Conservation (phyloP, 2,329 filamentous ascomycete genomes). For the Sphaerulina musiva region DNA sequence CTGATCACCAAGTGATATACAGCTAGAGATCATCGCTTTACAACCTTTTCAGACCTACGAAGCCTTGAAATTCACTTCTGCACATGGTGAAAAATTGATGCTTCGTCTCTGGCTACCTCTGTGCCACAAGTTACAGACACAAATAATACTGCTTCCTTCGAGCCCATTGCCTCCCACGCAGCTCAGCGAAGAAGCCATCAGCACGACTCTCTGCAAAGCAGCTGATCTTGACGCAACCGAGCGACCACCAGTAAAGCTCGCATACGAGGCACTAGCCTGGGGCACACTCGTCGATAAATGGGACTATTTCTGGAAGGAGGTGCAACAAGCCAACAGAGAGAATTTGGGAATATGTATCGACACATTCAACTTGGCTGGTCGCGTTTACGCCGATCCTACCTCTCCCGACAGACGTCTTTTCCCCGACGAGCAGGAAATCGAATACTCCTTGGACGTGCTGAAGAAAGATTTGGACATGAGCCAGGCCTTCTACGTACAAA, state of each 20-base stretch:
- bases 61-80: slow-evolving; percentile 56
- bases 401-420: slow-evolving; percentile 45
- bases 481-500: slow-evolving; percentile 69
- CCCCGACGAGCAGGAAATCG: slow-evolving; percentile 51
- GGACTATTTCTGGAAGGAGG: slow-evolving; percentile 64
- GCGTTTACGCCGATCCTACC: slow-evolving; percentile 63
- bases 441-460: slow-evolving; percentile 50
- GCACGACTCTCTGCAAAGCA: slow-evolving; percentile 55
- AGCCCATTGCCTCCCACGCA: slow-evolving; percentile 55
- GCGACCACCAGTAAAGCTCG: slow-evolving; percentile 52
- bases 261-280: slow-evolving; percentile 67
- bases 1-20: background rate
- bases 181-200: slow-evolving; percentile 50
- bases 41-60: slow-evolving; percentile 75
- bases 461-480: slow-evolving; percentile 49
- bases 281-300: slow-evolving; percentile 63
- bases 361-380: slow-evolving; percentile 68
- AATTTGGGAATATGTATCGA: slow-evolving; percentile 75
- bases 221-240: slow-evolving; percentile 59
- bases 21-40: slow-evolving; percentile 57
- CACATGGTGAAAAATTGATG: slow-evolving; percentile 52
- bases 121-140: slow-evolving; percentile 56
- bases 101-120: slow-evolving; percentile 64
- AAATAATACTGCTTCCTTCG: slow-evolving; percentile 67
- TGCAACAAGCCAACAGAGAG: slow-evolving; percentile 55